These are phyloP conservation scores for Mycena chlorophos DNA, from an alignment of 768 basidiomycete genomes.

Conservation along the genomic window DNA sequence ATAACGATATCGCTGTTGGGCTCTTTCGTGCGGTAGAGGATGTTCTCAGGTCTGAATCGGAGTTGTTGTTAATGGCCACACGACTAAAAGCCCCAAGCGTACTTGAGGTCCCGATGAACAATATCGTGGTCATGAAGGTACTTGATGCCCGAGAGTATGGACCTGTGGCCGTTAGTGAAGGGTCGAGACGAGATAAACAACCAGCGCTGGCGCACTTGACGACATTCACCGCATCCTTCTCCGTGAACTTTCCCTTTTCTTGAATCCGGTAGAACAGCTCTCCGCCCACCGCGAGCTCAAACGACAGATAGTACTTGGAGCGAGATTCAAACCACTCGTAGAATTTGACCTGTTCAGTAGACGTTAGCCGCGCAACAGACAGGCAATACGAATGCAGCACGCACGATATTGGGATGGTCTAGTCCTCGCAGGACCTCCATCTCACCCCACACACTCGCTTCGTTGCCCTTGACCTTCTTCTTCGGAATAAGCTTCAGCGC, in stretches of 20 bases:
- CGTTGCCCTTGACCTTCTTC: constrained; percentile 93
- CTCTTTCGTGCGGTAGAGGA: constrained; percentile 82
- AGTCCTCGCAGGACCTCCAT: constrained; percentile 90
- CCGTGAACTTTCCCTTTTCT: constrained; percentile 87
- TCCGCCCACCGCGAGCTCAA: constrained; percentile 91
- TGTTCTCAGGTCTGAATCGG: constrained; percentile 82
- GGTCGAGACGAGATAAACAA: neutral
- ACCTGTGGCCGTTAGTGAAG: constrained; percentile 42
- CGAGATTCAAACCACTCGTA: constrained; percentile 96
- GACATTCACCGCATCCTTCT: constrained; percentile 82
- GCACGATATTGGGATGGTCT: constrained; percentile 88
- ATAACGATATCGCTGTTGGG: constrained; percentile 86
- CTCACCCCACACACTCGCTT: constrained; percentile 85
- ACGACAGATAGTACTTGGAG: constrained; percentile 92
- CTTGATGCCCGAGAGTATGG: constrained; percentile 78
- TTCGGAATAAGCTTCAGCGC: constrained; percentile 91
- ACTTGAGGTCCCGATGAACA: constrained; percentile 97
- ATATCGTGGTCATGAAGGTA: constrained; percentile 93
- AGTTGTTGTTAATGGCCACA: constrained; percentile 6
- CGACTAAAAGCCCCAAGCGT: constrained; percentile 16
- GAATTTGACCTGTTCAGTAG: constrained; percentile 76
- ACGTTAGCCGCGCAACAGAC: neutral
- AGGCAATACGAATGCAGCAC: constrained; percentile 26
- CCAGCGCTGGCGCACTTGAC: constrained; percentile 52
- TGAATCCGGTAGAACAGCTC: constrained; percentile 92